Base-by-base conservation (phyloP, 768 basidiomycete species). In the Psilocybe sp. region DNA sequence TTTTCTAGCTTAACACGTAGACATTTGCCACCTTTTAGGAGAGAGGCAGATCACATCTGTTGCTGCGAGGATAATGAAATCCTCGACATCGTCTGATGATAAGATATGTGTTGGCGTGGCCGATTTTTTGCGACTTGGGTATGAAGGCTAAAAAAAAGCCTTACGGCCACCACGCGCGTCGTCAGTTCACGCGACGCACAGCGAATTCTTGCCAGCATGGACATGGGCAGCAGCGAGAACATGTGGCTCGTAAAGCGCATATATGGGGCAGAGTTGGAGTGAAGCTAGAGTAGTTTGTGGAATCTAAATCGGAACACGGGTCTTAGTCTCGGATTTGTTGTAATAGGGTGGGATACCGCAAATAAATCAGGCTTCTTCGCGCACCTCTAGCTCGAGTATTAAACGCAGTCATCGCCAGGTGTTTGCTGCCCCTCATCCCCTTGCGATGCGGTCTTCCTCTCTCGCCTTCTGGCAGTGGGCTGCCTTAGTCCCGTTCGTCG, bases 381-480 rank as follows among this genome's bases (percentile, higher is more conserved):
- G 14, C 33, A 37, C 15, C 37, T 47, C 23, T 37, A 38, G 35
- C 35, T 47, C 35, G 31, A 39, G 33, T 18, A 37, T 11, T 19
- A 18, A 20, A 33, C 6, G 31, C 34, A 14, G 19, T 41, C 32
- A 31, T 42, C 7, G 13, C 34, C 31, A 31, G 12, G 13, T 37
- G 11, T 39, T 23, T 28, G 33, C 46, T 39, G 16, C 23, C 32
- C 35, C 20, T 34, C 15, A 15, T 16, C 40, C 33, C 37, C 14
- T 14, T 40, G 39, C 15, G 37, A 51, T 46, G 44, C 38, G 40
- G 20, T 45, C 50, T 20, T 40, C 47, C 19, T 40, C 39, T 23
- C 47, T 41, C 13, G 31, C 32, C 7, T 51, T 51, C 32, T 51
- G 50, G 50, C 50, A 51, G 12, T 46, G 37, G 50, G 50, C 40